Evolutionary conservation across 208 protist species (phyloP).

Genomic region (Porcisia hertigi): DNA sequence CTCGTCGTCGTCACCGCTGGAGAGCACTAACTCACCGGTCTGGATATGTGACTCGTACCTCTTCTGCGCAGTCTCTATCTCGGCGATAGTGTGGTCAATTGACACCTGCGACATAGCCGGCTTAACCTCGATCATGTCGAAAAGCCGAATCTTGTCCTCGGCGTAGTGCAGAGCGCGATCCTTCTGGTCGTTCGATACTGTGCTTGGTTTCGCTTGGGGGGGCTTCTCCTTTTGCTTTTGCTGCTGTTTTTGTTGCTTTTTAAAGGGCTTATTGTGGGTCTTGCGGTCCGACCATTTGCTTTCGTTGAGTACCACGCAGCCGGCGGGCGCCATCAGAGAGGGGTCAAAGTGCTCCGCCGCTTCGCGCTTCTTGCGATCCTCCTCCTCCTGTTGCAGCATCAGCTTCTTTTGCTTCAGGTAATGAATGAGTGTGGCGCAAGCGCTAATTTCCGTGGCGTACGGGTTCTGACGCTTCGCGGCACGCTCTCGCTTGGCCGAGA

Average conservation of each 20-base stretch:
- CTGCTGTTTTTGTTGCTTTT: constrained; percentile 36
- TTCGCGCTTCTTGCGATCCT: constrained; percentile 40
- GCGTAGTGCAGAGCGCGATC: constrained; percentile 55
- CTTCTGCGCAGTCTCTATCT: constrained; percentile 42
- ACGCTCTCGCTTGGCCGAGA: constrained; percentile 49
- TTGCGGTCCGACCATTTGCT: constrained; percentile 50
- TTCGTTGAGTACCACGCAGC: constrained; percentile 71
- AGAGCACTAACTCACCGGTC: constrained; percentile 48
- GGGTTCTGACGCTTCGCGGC: constrained; percentile 65
- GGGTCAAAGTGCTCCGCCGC: constrained; percentile 75
- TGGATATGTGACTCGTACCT: constrained; percentile 61
- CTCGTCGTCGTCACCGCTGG: constrained; percentile 71
- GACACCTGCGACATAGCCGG: constrained; percentile 41
- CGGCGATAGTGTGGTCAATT: constrained; percentile 48
- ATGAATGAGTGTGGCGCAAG: constrained; percentile 54
- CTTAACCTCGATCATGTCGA: constrained; percentile 58
- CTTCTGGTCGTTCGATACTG: constrained; percentile 12
- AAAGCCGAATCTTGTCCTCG: constrained; percentile 70
- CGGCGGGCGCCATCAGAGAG: constrained; percentile 44
- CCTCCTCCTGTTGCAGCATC: constrained; percentile 66
- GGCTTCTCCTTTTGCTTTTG: constrained; percentile 28
- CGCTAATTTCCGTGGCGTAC: constrained; percentile 57
- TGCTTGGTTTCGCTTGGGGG: constrained; percentile 2
- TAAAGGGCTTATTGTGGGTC: constrained; percentile 29
- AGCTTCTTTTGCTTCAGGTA: constrained; percentile 72